Evolutionary conservation across 2,329 filamentous ascomycete species (phyloP), one percentile per base, ranked within the genome.

Genomic region (Xylaria arbuscula): DNA sequence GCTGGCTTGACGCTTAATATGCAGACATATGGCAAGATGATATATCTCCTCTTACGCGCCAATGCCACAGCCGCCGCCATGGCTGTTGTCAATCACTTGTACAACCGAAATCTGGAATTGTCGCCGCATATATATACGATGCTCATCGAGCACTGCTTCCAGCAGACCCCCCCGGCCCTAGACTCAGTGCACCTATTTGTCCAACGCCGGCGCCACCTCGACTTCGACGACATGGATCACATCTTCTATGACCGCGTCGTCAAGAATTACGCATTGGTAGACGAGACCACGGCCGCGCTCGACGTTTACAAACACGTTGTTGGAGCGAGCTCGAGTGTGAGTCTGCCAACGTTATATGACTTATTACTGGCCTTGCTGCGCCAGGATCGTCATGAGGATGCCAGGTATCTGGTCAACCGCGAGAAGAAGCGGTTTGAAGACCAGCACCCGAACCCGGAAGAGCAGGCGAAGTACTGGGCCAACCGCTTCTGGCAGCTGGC

Each of bases 111-210:
- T 22, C 75, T 90, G 51, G 77, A 84, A 56, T 84, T 88, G 1
- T 87, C 87, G 3, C 79, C 88, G 1, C 86, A 93, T 73, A 92
- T 93, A 75, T 92, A 92, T 81, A 94, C 92, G 28, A 92, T 90
- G 74, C 85, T 96, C 22, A 82, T 92, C 54, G 87, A 90, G 54
- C 84, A 91, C 76, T 90, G 90, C 76, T 91, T 94, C 76, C 75
- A 82, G 9, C 84, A 83, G 59, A 69, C 80, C 1, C 87, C 88
- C 1, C 88, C 90, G 0, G 84, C 92, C 72, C 80, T 92, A 36
- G 78, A 80, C 1, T 86, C 87, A 15, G 85, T 93, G n/a, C 85
- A 88, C 45, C 77, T 78, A 0, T 81, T 94, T 3, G 87, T 93
- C 72, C 78, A 82, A n/a, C 76, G 79, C 4, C 83, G 86, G 53